Conservation (phyloP, 495 filamentous ascomycete genomes). For the Hyphodiscus hymeniophilus region DNA sequence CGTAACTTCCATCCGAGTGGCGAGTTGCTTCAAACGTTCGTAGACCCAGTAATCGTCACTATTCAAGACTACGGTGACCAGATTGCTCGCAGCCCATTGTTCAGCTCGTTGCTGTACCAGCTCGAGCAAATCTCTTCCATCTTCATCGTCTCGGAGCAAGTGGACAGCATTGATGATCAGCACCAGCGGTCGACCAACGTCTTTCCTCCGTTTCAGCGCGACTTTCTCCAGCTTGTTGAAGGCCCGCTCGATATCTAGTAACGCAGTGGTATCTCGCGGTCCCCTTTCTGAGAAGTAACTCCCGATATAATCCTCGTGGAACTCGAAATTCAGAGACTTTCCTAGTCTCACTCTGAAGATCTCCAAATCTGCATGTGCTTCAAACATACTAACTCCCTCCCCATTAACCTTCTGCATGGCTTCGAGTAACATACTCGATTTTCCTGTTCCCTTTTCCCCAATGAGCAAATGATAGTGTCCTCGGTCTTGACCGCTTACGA, state of each 20-base stretch:
- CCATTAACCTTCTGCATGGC: conserved; percentile 88
- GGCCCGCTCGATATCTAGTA: conserved; percentile 91
- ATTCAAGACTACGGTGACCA: conserved; percentile 87
- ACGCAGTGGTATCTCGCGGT: conserved; percentile 80
- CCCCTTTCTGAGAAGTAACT: conserved; percentile 90
- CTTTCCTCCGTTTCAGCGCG: conserved; percentile 57
- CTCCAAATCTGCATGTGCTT: conserved; percentile 90
- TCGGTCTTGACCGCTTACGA: conserved; percentile 56
- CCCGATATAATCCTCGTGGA: conserved; percentile 84
- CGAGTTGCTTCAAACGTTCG: conserved; percentile 81
- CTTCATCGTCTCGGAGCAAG: conserved; percentile 81
- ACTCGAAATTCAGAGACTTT: conserved; percentile 92
- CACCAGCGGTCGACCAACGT: conserved; percentile 59
- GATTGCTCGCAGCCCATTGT: conserved; percentile 83
- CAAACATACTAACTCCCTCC: conserved; percentile 82
- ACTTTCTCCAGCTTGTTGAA: conserved; percentile 98
- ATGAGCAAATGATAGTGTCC: conserved; percentile 93
- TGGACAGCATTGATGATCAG: conserved; percentile 90
- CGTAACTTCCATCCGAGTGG: conserved; percentile 86
- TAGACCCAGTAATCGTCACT: conserved; percentile 98
- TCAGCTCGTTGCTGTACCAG: conserved; percentile 93
- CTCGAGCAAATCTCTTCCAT: conserved; percentile 84
- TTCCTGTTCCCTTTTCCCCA: conserved; percentile 93
- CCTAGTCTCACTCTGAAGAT: conserved; percentile 90
- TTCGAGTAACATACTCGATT: conserved; percentile 89